A percentile compares a stretch with the other conserved stretches of the same genome.
Conservation (phyloP, 305 asterid genomes). For the Fraxinus sp. region DNA sequence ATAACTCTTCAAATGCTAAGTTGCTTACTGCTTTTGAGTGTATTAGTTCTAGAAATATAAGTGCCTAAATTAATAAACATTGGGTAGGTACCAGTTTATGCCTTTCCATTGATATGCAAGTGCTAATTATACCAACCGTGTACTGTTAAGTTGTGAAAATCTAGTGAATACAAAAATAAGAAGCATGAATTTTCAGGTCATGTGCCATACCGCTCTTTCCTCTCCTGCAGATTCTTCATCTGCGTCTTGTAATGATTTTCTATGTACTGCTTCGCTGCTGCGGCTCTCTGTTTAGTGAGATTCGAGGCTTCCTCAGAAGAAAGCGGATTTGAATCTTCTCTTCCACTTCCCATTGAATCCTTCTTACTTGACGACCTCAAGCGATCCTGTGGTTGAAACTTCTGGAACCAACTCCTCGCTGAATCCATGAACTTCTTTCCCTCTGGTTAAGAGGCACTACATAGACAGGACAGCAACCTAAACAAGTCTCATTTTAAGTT, state of each 20-base stretch:
- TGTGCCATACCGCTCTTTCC: constrained; percentile 76
- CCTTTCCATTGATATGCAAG: neutral
- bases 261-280: constrained; percentile 94
- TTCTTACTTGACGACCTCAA: constrained; percentile 60
- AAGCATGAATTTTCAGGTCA: constrained; percentile 1
- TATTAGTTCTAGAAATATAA: neutral
- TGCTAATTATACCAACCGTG: neutral
- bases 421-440: constrained; percentile 63
- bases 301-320: constrained; percentile 87
- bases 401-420: constrained; percentile 86
- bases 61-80: neutral
- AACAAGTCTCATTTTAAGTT: constrained; percentile 37
- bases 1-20: constrained; percentile 1
- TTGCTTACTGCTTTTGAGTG: neutral
- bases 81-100: neutral
- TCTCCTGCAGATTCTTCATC: constrained; percentile 85
- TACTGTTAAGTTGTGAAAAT: neutral
- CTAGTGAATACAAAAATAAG: neutral
- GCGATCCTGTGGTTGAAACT: constrained; percentile 74
- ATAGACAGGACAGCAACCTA: constrained; percentile 17
- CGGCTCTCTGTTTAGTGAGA: constrained; percentile 81
- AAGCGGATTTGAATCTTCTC: constrained; percentile 58
- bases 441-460: constrained; percentile 37
- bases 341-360: constrained; percentile 62
- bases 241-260: constrained; percentile 97